Evolutionary conservation across 148 eudicot species (phyloP), one percentile per base, ranked within the genome.

Genomic region (Cornus kousa): DNA sequence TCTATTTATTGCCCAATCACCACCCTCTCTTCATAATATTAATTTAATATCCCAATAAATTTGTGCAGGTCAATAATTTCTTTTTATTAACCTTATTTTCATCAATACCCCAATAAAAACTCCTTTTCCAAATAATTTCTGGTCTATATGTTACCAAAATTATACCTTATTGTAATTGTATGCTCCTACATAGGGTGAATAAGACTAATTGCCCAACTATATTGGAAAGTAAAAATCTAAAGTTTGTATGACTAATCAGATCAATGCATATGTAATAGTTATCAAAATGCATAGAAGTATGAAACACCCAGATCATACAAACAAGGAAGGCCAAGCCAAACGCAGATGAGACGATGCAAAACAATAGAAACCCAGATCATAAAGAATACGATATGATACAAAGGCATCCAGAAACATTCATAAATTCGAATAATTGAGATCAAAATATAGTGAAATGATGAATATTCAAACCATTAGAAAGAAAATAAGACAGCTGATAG

Each of bases 361-460:
- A 39, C 16, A 31, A 50, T 5, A 57, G 39, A 6, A 72, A 83
- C 86, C 80, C 89, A 72, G 43, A 80, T 79, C 65, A 72, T 19
- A 60, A 74, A 80, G 39, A 70, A 69, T 50, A 40, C 28, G 28
- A 28, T 28, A 28, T 28, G 28, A 28, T 28, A 28, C 28, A 28
- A 28, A 28, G 28, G 28, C 24, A 16, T 28, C 40, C 11, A 0
- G 24, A 19, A 28, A 67, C 14, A 48, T 16, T 10, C 78, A 39
- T 28, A 78, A 39, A 71, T 43, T 65, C 65, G 37, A 71, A 77
- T 57, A 20, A 78, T 74, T 74, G 17, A 74, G 1, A 59, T 13
- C 8, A 23, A 69, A 33, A 17, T 5, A 46, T 46, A 20, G 28
- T 68, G 23, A 46, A 67, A 35, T 14, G 33, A 23, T 13, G 65